Percentiles rank a stretch among this genome's conserved stretches.
These are phyloP conservation scores for Amaranthus palmeri DNA, from an alignment of 148 eudicot genomes.

Conservation along the genomic window DNA sequence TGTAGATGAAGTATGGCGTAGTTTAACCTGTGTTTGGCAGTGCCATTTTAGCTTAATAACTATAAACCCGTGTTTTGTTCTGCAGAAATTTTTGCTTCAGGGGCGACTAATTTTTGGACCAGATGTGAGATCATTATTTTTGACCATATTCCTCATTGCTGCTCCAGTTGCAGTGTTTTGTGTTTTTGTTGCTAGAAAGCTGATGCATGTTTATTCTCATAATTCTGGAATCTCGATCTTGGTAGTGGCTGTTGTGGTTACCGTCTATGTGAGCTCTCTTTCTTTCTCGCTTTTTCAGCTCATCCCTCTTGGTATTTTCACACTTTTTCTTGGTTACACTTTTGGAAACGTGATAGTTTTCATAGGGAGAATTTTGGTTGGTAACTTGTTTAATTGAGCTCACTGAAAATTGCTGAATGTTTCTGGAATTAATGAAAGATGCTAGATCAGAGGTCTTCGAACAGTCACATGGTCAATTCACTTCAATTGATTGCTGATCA, in stretches of 20 bases:
- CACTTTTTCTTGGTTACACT: neutral
- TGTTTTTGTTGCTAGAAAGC: constrained; percentile 74
- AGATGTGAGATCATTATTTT: constrained; percentile 78
- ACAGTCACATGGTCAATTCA: neutral
- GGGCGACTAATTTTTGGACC: constrained; percentile 94
- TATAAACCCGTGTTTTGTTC: constrained; percentile 15
- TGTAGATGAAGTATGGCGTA: neutral
- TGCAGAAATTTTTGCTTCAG: constrained; percentile 89
- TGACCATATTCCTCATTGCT: constrained; percentile 84
- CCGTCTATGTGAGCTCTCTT: constrained; percentile 54
- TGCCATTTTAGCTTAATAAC: neutral
- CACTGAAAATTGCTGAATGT: constrained; percentile 1
- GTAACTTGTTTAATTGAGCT: neutral
- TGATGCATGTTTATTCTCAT: constrained; percentile 63
- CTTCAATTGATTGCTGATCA: neutral
- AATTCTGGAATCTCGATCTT: constrained; percentile 65
- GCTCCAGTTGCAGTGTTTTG: constrained; percentile 84
- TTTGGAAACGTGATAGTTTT: neutral
- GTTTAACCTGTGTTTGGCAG: neutral
- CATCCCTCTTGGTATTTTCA: neutral
- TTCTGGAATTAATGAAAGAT: neutral
- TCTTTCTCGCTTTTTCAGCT: neutral
- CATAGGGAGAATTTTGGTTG: neutral
- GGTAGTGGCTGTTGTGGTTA: constrained; percentile 65
- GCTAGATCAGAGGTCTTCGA: neutral